Base-by-base conservation (phyloP, 2,329 filamentous ascomycete species). In the Ophiocordyceps sinensis region DNA sequence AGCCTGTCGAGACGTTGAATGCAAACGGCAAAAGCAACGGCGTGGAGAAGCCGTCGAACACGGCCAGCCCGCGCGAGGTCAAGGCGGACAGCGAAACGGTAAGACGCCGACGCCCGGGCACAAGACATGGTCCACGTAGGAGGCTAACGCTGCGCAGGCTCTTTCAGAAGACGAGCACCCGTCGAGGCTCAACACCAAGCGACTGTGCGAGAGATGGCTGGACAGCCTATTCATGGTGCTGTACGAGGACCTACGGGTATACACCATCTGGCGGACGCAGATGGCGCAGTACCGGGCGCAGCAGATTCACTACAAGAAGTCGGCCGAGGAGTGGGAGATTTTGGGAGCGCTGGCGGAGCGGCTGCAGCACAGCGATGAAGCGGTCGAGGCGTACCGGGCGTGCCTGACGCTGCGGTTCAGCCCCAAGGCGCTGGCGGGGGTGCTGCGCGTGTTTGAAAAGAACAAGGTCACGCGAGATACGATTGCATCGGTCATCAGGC, bases 181-280 rank as follows among this genome's bases (percentile, higher is more conserved):
- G 51, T 88, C 87, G 7, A 85, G 89, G 51, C 86, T 98, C 56
- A 91, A 93, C 58, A 94, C 95, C 62, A 98, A 98, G 66, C 82
- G 91, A 1, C 75, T 98, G 1, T 98, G 91, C 55, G 91, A 98
- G 63, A 79, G 91, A 51, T 98, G 91, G 91, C 74, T 98, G 3
- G 91, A 98, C 62, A 96, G 94, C 53, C 73, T 98, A 19, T 98
- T 98, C 67, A 98, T 98, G 91, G 91, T 96, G 0, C 73, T 98
- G 3, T 98, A 98, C 59, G 91, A 98, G 61, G 91, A 98, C 55
- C 73, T 98, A 15, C 85, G 91, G 39, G 89, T 98, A 37, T 98
- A 98, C 68, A 98, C 91, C 12, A 98, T 98, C 60, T 98, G 91
- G 91, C 82, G 91, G 43, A 96, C 91, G 1, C 91, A 98, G 60